These are phyloP conservation scores for Astraeus odoratus DNA, from an alignment of 768 basidiomycete species.

Conservation along the genomic window DNA sequence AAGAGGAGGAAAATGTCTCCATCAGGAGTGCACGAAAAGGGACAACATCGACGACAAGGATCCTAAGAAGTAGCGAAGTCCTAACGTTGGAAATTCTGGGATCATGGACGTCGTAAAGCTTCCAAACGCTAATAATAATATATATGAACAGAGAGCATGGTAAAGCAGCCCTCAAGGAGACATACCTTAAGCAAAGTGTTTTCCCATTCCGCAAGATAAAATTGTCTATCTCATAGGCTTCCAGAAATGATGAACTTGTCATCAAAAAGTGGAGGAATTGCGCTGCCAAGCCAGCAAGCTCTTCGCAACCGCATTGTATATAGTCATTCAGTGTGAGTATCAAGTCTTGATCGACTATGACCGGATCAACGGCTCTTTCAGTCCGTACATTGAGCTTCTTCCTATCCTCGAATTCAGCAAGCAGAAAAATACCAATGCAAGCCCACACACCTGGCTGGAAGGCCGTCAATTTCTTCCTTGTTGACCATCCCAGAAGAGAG, in stretches of 20 bases:
- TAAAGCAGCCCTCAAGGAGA: neutral
- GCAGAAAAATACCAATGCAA: neutral
- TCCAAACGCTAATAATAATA: conserved; percentile 48
- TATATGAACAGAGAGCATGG: neutral
- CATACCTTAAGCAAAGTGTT: conserved; percentile 53
- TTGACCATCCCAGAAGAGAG: conserved; percentile 39
- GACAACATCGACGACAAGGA: conserved; percentile 55
- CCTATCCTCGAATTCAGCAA: conserved; percentile 26
- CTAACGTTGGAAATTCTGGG: conserved; percentile 49
- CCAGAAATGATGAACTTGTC: conserved; percentile 52
- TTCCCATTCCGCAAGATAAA: conserved; percentile 60
- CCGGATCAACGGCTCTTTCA: conserved; percentile 43
- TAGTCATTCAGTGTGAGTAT: conserved; percentile 49
- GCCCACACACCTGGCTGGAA: conserved; percentile 50
- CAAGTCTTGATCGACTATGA: conserved; percentile 53
- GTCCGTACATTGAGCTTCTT: conserved; percentile 40
- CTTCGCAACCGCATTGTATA: conserved; percentile 39
- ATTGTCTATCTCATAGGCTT: conserved; percentile 65
- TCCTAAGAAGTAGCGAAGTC: conserved; percentile 49
- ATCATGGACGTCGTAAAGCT: conserved; percentile 55
- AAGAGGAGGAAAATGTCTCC: conserved; percentile 11
- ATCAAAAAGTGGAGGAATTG: conserved; percentile 60
- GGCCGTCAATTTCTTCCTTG: conserved; percentile 38
- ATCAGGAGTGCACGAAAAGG: conserved; percentile 50
- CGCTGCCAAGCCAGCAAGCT: conserved; percentile 45